Conservation (phyloP, 768 basidiomycete species). For the Boletus sp. region DNA sequence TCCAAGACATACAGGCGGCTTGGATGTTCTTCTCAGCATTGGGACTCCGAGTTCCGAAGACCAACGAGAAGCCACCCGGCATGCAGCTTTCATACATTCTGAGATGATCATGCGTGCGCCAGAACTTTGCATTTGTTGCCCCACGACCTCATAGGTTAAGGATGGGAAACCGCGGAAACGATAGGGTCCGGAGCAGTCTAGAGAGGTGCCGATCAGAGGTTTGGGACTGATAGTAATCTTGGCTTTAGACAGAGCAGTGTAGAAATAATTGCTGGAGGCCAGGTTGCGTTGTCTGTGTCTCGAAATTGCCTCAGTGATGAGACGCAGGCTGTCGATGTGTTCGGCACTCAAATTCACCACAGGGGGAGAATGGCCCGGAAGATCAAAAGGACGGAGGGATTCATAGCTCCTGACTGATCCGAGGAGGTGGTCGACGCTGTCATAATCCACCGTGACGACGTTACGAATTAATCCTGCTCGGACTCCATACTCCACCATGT, state of each 20-base stretch:
- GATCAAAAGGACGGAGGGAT: constrained; percentile 23
- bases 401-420: constrained; percentile 21
- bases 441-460: constrained; percentile 61
- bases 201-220: constrained; percentile 32
- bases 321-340: constrained; percentile 29
- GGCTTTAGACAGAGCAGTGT: constrained; percentile 23
- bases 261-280: constrained; percentile 20
- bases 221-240: constrained; percentile 28
- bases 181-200: constrained; percentile 28
- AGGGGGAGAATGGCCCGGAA: not conserved
- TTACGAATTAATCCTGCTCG: constrained; percentile 73
- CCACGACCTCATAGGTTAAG: constrained; percentile 43
- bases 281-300: constrained; percentile 25
- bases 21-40: constrained; percentile 54
- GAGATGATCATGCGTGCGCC: constrained; percentile 60
- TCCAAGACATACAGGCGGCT: constrained; percentile 29
- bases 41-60: constrained; percentile 57
- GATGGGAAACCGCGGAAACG: constrained; percentile 50
- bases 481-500: constrained; percentile 67
- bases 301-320: constrained; percentile 29
- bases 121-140: constrained; percentile 19
- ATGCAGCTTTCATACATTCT: constrained; percentile 82
- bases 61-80: constrained; percentile 71
- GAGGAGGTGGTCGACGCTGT: constrained; percentile 55
- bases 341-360: constrained; percentile 7